Evolutionary conservation across 441 rosid genomes (phyloP).

Genomic region (Syzygium malaccense): DNA sequence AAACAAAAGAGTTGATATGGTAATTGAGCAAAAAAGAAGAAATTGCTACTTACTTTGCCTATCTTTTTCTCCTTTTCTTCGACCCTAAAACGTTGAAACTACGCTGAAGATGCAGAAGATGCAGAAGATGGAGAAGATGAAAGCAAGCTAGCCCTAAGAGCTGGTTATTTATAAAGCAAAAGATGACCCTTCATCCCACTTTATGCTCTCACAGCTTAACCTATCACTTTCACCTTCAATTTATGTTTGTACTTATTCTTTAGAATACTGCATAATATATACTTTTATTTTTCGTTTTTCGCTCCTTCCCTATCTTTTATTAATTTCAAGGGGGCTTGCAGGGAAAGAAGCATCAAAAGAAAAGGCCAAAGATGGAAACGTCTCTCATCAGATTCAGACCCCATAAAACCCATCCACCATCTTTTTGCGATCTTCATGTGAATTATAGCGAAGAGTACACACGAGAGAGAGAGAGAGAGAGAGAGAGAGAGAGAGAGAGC

Average conservation of each 20-base stretch:
- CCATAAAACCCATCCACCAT: conserved; percentile 37
- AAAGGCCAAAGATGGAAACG: conserved; percentile 43
- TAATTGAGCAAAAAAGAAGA: conserved; percentile 18
- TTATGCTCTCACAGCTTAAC: neutral
- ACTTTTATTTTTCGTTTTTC: neutral
- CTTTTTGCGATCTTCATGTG: conserved; percentile 15
- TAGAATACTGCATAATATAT: neutral
- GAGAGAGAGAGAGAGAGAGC: conserved; percentile 4
- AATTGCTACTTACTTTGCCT: conserved; percentile 5
- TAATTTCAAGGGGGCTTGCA: conserved; percentile 22
- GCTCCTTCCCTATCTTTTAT: neutral
- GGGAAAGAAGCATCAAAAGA: conserved; percentile 32
- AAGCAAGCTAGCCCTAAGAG: conserved; percentile 36
- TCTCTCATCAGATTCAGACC: conserved; percentile 34
- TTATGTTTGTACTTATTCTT: neutral
- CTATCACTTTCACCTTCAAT: neutral
- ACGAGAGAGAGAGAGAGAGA: conserved; percentile 2
- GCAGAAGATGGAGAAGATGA: conserved; percentile 55
- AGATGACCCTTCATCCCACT: conserved; percentile 12
- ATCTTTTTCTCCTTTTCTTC: conserved; percentile 23
- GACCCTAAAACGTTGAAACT: conserved; percentile 23
- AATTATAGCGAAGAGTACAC: neutral
- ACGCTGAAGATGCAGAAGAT: neutral
- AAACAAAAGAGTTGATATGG: conserved; percentile 11
- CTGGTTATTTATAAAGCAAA: conserved; percentile 54